Base-by-base conservation (phyloP, 768 basidiomycete species). In the Ramaria sp. region DNA sequence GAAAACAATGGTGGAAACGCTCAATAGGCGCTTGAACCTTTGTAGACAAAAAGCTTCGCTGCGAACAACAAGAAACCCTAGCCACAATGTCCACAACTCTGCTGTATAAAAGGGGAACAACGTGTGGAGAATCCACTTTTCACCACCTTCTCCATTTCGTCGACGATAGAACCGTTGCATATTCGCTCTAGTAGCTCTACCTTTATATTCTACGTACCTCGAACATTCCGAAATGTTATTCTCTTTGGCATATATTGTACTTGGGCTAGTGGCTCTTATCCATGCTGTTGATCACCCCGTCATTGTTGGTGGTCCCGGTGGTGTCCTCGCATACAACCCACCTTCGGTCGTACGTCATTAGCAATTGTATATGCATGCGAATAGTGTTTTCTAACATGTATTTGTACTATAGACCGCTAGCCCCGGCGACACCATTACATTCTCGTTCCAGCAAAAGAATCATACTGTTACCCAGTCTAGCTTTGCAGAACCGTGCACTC, bases 371-470 rank as follows among this genome's bases (percentile, higher is more conserved):
- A 28, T 13, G 30, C 10, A 56, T 30, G 43, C 52, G 22, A 42
- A 28, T 41, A 25, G 24, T n/a, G n/a, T 48, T 45, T 13, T 28
- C 25, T 41, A 18, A 18, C 32, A 44, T 47, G 34, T n/a, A n/a
- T n/a, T n/a, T n/a, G 34, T 22, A 28, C 18, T 61, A 18, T 60
- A 78, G 77, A 62, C 63, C 55, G 79, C 78, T 18, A 61, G 68
- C 39, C 62, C 68, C 54, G 79, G 79, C 50, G 81, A 83, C 64
- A 76, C 77, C 64, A 78, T 83, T 47, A 71, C 77, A 56, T 83
- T 81, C 70, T 74, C 76, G 57, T 83, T 81, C 69, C 67, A 75
- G 56, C 73, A 76, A 39, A 79, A 69, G 61, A 80, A 81, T 66
- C 76, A 77, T 63, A 75, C 74, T 8, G 74, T 74, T 36, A 70